Conservation (phyloP, 306 rosid species). For the Cercis canadensis region DNA sequence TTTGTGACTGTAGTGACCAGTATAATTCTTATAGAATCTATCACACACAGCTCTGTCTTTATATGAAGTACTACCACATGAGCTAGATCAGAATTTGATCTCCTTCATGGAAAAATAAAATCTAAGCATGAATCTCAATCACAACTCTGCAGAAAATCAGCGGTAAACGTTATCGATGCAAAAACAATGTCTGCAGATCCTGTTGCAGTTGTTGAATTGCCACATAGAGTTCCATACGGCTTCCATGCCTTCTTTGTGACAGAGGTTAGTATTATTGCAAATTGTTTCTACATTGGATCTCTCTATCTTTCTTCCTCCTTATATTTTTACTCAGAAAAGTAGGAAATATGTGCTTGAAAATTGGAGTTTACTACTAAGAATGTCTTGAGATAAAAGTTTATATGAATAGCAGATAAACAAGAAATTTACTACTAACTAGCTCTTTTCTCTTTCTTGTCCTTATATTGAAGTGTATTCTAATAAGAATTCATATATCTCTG, state of each 20-base stretch:
- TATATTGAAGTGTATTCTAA: slow-evolving; percentile 17
- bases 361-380: no score
- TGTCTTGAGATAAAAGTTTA: no score
- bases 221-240: slow-evolving; percentile 87
- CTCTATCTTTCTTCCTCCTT: no score
- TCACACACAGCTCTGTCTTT: neutral
- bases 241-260: slow-evolving; percentile 92
- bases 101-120: neutral
- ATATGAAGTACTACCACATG: neutral
- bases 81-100: neutral
- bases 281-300: no score
- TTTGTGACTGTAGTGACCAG: slow-evolving; percentile 9
- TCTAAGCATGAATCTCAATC: slow-evolving; percentile 34
- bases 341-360: no score
- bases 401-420: neutral
- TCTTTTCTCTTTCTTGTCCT: neutral
- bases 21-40: neutral
- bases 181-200: slow-evolving; percentile 91
- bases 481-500: slow-evolving; percentile 8
- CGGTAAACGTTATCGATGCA: slow-evolving; percentile 75
- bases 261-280: slow-evolving; percentile 61
- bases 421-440: no score
- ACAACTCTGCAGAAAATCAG: slow-evolving; percentile 66
- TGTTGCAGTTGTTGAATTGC: slow-evolving; percentile 85
- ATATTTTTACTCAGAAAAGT: no score